Evolutionary conservation across 2,329 filamentous ascomycete species (phyloP).

Genomic region (Knufia petricola): DNA sequence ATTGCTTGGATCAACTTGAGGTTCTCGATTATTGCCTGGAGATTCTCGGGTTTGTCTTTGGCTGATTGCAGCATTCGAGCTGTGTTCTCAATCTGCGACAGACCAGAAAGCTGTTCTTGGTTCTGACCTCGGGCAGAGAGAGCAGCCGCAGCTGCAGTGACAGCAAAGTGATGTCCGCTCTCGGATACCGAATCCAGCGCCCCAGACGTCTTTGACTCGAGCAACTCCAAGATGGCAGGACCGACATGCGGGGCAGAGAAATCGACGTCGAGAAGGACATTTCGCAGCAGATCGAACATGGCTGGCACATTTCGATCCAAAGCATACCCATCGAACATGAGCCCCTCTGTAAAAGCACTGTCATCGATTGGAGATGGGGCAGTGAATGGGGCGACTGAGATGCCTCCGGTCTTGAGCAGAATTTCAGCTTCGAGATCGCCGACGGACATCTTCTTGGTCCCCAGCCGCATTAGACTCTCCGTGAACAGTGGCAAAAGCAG

Average conservation of each 20-base stretch:
- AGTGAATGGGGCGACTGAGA: slow-evolving; percentile 77
- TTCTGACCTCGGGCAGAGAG: slow-evolving; percentile 63
- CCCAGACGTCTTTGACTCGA: slow-evolving; percentile 79
- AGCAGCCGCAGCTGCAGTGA: slow-evolving; percentile 70
- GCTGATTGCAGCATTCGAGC: slow-evolving; percentile 62
- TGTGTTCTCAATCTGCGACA: slow-evolving; percentile 79
- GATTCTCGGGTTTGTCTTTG: slow-evolving; percentile 56
- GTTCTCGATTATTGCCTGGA: slow-evolving; percentile 68
- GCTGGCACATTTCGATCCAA: slow-evolving; percentile 80
- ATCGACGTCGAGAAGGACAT: slow-evolving; percentile 74
- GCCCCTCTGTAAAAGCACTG: slow-evolving; percentile 63
- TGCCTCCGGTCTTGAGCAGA: slow-evolving; percentile 88
- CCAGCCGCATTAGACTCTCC: slow-evolving; percentile 84
- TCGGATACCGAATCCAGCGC: slow-evolving; percentile 87
- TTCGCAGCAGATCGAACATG: slow-evolving; percentile 79
- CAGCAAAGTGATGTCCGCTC: slow-evolving; percentile 78
- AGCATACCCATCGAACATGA: slow-evolving; percentile 77
- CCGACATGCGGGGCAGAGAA: slow-evolving; percentile 78
- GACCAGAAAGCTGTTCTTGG: slow-evolving; percentile 76
- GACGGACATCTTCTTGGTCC: slow-evolving; percentile 79
- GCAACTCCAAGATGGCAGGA: slow-evolving; percentile 70
- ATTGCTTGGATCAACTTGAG: slow-evolving; percentile 76
- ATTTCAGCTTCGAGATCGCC: slow-evolving; percentile 92
- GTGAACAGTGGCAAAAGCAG: slow-evolving; percentile 81
- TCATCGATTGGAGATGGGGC: slow-evolving; percentile 66